These are phyloP conservation scores for Pichia sp. DNA, from an alignment of 1,139 yeast species.

Conservation along the genomic window DNA sequence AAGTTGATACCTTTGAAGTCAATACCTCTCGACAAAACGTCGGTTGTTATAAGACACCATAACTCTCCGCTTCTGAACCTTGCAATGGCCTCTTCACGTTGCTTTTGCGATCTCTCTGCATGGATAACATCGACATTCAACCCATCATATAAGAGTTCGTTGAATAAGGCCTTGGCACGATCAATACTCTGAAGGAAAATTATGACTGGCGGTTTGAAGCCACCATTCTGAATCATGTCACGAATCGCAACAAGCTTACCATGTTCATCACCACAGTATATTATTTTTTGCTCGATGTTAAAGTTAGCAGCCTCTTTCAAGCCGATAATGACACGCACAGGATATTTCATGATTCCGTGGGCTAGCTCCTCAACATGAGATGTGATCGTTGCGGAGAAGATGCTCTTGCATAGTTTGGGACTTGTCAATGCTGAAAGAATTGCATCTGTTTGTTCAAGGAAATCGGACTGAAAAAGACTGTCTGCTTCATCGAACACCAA, in stretches of 20 bases:
- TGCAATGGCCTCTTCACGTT: slow-evolving; percentile 81
- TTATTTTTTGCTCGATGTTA: slow-evolving; percentile 76
- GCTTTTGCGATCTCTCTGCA: slow-evolving; percentile 87
- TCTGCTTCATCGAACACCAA: slow-evolving; percentile 94
- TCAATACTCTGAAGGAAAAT: slow-evolving; percentile 87
- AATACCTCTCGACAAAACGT: slow-evolving; percentile 92
- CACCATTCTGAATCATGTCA: slow-evolving; percentile 80
- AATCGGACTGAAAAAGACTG: slow-evolving; percentile 83
- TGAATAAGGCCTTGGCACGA: slow-evolving; percentile 92
- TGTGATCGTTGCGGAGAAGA: slow-evolving; percentile 95
- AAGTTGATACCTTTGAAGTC: slow-evolving; percentile 94
- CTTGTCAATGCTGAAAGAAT: slow-evolving; percentile 68
- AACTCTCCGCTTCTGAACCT: slow-evolving; percentile 83
- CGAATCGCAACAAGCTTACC: slow-evolving; percentile 90
- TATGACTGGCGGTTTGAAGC: slow-evolving; percentile 86
- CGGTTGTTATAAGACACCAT: slow-evolving; percentile 96
- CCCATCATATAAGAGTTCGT: slow-evolving; percentile 85
- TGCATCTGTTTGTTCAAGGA: slow-evolving; percentile 86
- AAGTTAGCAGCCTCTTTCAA: slow-evolving; percentile 90
- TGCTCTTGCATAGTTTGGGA: slow-evolving; percentile 56
- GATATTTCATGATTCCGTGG: slow-evolving; percentile 74
- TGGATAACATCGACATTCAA: slow-evolving; percentile 93
- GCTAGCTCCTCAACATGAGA: slow-evolving; percentile 91
- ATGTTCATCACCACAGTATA: slow-evolving; percentile 89
- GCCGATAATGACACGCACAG: slow-evolving; percentile 84